phyloP scores from a whole-genome alignment of 2,329 filamentous ascomycete species.

The Cordyceps sp. region DNA sequence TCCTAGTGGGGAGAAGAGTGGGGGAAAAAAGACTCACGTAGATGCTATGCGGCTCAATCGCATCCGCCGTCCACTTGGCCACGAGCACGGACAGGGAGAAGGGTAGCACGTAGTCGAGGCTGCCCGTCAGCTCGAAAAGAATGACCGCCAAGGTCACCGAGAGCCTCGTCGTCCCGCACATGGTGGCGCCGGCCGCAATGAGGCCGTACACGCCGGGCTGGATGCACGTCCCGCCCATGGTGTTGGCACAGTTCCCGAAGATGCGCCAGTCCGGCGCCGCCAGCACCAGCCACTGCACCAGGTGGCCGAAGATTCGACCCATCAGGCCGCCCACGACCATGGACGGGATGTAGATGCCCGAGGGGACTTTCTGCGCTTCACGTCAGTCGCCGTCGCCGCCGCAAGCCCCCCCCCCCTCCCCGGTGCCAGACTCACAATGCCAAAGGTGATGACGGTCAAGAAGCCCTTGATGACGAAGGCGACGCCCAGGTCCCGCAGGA shows the following conservation, averaged over 20 bases:
- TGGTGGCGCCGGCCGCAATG: conserved; percentile 86
- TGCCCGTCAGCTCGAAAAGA: conserved; percentile 88
- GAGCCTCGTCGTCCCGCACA: conserved; percentile 90
- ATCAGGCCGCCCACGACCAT: conserved; percentile 96
- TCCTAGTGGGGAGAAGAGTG: too few species aligned
- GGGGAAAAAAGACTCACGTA: conserved; percentile 41
- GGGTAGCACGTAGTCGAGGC: conserved; percentile 83
- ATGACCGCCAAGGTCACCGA: conserved; percentile 92
- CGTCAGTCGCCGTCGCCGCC: conserved; percentile 1
- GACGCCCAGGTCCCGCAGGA: conserved; percentile 52
- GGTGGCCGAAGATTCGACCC: conserved; percentile 74
- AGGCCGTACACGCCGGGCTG: conserved; percentile 95
- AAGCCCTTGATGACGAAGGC: conserved; percentile 85
- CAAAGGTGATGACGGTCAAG: conserved; percentile 81
- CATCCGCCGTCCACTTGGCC: conserved; percentile 97
- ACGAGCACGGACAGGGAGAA: conserved; percentile 86
- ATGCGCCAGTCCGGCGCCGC: conserved; percentile 53
- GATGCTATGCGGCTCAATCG: conserved; percentile 84
- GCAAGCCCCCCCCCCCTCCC: not conserved
- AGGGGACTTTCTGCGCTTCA: conserved; percentile 57
- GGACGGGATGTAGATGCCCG: conserved; percentile 93
- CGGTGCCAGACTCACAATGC: conserved; percentile 60
- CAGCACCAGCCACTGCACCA: conserved; percentile 67
- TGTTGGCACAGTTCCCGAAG: conserved; percentile 57
- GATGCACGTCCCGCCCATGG: conserved; percentile 65